Evolutionary conservation across 225 moss, liverwort and hornwort species (phyloP).

Genomic region (Polytrichum commune): DNA sequence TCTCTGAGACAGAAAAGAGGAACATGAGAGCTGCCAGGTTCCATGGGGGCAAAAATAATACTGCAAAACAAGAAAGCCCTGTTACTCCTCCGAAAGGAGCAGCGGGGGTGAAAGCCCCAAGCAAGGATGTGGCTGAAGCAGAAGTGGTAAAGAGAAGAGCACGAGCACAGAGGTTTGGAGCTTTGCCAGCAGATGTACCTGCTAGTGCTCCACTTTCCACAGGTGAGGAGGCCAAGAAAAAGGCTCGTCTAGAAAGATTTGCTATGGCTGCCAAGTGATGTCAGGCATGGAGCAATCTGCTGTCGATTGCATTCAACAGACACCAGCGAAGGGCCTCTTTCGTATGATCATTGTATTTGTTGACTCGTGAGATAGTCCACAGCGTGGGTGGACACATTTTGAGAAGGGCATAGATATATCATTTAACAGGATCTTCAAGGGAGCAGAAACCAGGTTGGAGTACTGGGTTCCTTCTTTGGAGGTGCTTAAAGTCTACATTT

Average conservation of each 20-base stretch:
- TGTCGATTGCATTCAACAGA: background rate
- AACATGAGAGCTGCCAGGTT: slow-evolving; percentile 85
- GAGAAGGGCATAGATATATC: too few species aligned
- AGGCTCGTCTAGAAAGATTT: slow-evolving; percentile 92
- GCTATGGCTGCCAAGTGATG: slow-evolving; percentile 40
- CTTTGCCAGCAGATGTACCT: slow-evolving; percentile 31
- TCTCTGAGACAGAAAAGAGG: slow-evolving; percentile 84
- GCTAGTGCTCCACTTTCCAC: slow-evolving; percentile 28
- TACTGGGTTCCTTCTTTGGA: too few species aligned
- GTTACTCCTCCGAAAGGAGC: slow-evolving; percentile 10
- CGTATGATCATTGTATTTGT: too few species aligned
- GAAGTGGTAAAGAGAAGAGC: slow-evolving; percentile 92
- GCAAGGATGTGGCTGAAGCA: slow-evolving; percentile 42
- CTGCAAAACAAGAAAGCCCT: slow-evolving; percentile 5
- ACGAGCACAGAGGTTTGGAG: slow-evolving; percentile 74
- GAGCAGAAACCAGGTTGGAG: too few species aligned
- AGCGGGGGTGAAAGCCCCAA: slow-evolving; percentile 33
- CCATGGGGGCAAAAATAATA: slow-evolving; percentile 34
- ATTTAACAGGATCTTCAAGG: too few species aligned
- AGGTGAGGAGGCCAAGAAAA: slow-evolving; percentile 81
- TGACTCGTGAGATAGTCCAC: too few species aligned
- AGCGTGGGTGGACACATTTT: too few species aligned
- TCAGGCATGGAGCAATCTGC: slow-evolving; percentile 3
- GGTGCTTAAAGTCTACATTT: too few species aligned
- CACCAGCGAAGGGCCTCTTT: background rate